Evolutionary conservation across 768 basidiomycete species (phyloP), one percentile per base, ranked within the genome.

Genomic region (Clavaria fumosa): DNA sequence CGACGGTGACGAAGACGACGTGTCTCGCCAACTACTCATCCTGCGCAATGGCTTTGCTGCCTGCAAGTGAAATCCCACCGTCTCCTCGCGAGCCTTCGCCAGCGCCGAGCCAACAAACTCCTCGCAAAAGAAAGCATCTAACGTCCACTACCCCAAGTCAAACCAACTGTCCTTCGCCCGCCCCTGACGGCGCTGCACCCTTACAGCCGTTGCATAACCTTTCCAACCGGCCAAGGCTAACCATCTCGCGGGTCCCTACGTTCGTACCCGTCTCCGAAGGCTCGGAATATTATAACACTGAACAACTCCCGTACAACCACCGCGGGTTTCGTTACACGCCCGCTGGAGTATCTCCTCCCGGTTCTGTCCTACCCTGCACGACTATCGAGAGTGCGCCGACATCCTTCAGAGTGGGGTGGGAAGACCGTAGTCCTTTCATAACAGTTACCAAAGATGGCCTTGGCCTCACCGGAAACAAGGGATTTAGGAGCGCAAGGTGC

Each of bases 401-500:
- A 1, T 55, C 58, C 4, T 78, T 67, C 52, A 69, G 86, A 34
- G 70, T 88, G 42, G 78, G 79, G 51, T 93, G 89, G 89, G 88
- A 91, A 54, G 89, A 95, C 55, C 73, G 90, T 17, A 84, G 77
- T 47, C 64, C 78, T 0, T 85, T 81, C 50, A 62, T 90, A 37
- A 74, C 73, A 37, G 75, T 86, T 45, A 75, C 81, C 0, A 75
- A 72, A 39, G 84, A 91, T 48, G 89, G 83, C 0, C 53, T 81
- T 3, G 70, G 72, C 1, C 58, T 91, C 37, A 63, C 72, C 2
- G 86, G 91, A 5, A 79, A 81, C 50, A 83, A 81, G 36, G 95
- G 95, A 3, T 97, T 89, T 55, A 64, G 93, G 18, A 86, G 83
- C 47, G 89, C 80, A 3, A 71, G 95, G 17, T 79, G 78, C 41